Evolutionary conservation across 352 stramenopile species (phyloP).

Genomic region (Phytophthora agathidicida): DNA sequence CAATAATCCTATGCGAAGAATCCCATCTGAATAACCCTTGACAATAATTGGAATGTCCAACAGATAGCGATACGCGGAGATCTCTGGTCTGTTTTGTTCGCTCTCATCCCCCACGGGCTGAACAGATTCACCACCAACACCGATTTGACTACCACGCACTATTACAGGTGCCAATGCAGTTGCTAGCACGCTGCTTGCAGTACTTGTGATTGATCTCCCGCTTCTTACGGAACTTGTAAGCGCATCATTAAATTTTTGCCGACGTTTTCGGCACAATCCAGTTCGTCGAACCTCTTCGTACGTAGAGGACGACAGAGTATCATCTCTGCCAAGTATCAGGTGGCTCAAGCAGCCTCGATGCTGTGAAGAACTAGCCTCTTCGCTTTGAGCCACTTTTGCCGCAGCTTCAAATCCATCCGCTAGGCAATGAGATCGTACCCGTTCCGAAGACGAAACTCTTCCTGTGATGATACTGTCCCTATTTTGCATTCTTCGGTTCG

Average conservation of each 20-base stretch:
- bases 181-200: slow-evolving; percentile 28
- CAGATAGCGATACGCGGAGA: slow-evolving; percentile 38
- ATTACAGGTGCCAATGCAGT: slow-evolving; percentile 37
- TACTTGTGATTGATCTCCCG: slow-evolving; percentile 17
- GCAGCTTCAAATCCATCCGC: slow-evolving; percentile 37
- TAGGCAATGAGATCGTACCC: slow-evolving; percentile 29
- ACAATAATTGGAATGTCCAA: slow-evolving; percentile 65
- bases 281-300: slow-evolving; percentile 36
- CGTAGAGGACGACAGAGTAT: slow-evolving; percentile 35
- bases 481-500: slow-evolving; percentile 2
- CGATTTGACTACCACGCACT: slow-evolving; percentile 6
- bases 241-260: slow-evolving; percentile 22
- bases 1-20: slow-evolving; percentile 33
- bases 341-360: slow-evolving; percentile 40
- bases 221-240: slow-evolving; percentile 1
- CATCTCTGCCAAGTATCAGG: slow-evolving; percentile 51
- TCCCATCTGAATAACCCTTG: slow-evolving; percentile 58
- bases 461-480: slow-evolving; percentile 20
- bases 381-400: slow-evolving; percentile 6
- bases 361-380: neutral
- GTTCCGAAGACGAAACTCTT: slow-evolving; percentile 10
- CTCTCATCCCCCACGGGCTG: slow-evolving; percentile 5
- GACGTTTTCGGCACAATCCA: slow-evolving; percentile 33
- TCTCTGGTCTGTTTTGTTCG: neutral
- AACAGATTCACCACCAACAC: slow-evolving; percentile 1